phyloP scores from a whole-genome alignment of 768 basidiomycete species.

The Clitopilus hobsonii region DNA sequence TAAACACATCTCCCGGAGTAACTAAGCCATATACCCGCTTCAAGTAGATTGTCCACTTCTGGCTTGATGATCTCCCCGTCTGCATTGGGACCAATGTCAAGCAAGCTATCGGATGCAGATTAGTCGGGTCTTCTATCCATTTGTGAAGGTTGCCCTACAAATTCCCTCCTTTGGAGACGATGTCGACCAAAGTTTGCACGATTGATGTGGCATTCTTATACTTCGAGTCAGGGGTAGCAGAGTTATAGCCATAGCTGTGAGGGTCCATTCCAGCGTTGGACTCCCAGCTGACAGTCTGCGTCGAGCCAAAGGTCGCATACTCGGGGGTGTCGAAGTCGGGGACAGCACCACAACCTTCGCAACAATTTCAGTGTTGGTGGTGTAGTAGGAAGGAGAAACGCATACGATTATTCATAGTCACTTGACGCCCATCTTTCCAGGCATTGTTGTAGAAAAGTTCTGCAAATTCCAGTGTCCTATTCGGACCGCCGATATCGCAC shows the following conservation, averaged over 20 bases:
- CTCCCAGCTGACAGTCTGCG: conserved; percentile 50
- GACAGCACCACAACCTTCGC: conserved; percentile 40
- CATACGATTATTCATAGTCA: conserved; percentile 36
- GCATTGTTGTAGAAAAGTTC: conserved; percentile 42
- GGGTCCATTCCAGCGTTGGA: conserved; percentile 58
- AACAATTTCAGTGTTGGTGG: not conserved
- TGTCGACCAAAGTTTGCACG: conserved; percentile 47
- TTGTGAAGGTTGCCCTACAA: conserved; percentile 30
- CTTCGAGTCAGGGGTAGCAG: conserved; percentile 31
- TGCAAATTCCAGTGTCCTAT: conserved; percentile 39
- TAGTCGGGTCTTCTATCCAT: not conserved
- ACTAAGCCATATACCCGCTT: conserved; percentile 48
- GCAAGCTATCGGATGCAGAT: conserved; percentile 26
- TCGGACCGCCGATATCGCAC: conserved; percentile 55
- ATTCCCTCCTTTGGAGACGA: conserved; percentile 61
- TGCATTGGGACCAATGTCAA: conserved; percentile 51
- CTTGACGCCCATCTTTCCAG: conserved; percentile 33
- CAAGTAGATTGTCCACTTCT: conserved; percentile 41
- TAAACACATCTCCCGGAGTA: conserved; percentile 49
- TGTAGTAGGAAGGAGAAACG: not conserved
- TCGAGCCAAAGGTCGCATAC: conserved; percentile 41
- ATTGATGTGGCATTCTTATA: conserved; percentile 49
- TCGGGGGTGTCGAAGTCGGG: conserved; percentile 57
- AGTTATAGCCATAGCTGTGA: conserved; percentile 43
- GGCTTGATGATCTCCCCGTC: conserved; percentile 49